These are phyloP conservation scores for Spirogloea muscicola DNA, from an alignment of 139 green algal species.

Conservation along the genomic window DNA sequence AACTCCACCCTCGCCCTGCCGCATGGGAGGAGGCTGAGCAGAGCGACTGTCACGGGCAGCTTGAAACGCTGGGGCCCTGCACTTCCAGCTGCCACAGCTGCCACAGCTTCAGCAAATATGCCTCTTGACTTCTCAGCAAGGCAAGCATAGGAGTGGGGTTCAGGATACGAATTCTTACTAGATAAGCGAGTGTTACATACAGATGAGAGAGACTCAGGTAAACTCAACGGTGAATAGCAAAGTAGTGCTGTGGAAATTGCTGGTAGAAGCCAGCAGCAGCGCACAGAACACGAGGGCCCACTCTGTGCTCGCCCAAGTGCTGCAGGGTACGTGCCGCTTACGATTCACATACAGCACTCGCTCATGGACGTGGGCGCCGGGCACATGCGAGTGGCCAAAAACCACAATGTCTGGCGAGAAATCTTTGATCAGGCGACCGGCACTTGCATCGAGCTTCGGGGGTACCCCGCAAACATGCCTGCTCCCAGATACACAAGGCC, in stretches of 20 bases:
- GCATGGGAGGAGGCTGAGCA: neutral
- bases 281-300: too few relatives aligned
- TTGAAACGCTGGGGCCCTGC: constrained; percentile 14
- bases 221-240: neutral
- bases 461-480: constrained; percentile 24
- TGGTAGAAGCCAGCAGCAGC: too few relatives aligned
- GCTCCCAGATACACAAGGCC: too few relatives aligned
- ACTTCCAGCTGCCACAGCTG: constrained; percentile 8
- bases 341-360: constrained; percentile 17
- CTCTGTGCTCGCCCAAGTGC: too few relatives aligned
- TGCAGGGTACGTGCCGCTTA: too few relatives aligned
- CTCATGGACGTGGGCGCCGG: neutral
- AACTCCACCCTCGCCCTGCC: neutral
- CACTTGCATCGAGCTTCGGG: neutral
- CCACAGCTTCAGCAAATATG: neutral
- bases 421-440: neutral
- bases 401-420: constrained; percentile 10
- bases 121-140: too few relatives aligned
- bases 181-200: neutral
- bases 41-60: constrained; percentile 1
- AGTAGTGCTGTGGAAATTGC: neutral
- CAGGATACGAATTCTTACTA: neutral
- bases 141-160: neutral
- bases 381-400: constrained; percentile 31
- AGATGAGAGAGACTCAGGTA: neutral